Evolutionary conservation across 148 eudicot genomes (phyloP).

Genomic region (Rhododendron henanense): DNA sequence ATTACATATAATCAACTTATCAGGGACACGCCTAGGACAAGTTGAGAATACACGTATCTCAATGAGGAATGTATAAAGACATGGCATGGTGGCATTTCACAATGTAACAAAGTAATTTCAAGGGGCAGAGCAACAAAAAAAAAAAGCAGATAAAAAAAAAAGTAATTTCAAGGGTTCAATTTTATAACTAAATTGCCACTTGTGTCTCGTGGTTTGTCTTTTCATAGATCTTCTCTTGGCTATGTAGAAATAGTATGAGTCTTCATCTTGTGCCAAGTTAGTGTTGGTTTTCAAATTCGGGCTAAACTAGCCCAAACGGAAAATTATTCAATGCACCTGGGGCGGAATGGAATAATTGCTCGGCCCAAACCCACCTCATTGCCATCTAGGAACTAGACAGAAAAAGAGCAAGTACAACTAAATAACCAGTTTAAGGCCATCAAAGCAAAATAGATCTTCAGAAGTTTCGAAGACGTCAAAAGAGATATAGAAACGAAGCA

Average conservation of each 20-base stretch:
- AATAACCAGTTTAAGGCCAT: neutral
- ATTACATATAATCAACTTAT: neutral
- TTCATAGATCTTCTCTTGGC: neutral
- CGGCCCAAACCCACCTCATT: neutral
- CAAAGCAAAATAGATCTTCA: neutral
- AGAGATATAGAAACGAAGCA: neutral
- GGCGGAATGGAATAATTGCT: too few species aligned
- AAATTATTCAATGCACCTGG: too few species aligned
- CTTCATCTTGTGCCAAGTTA: neutral
- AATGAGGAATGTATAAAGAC: neutral
- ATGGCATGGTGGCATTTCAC: neutral
- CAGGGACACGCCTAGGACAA: neutral
- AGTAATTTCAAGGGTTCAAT: neutral
- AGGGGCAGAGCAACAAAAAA: too few species aligned
- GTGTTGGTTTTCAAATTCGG: neutral
- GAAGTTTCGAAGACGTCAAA: too few species aligned
- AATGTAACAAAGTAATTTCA: neutral
- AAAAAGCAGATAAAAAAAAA: too few species aligned
- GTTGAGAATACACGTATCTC: neutral
- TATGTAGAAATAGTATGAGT: neutral
- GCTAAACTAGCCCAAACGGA: too few species aligned
- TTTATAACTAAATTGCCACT: neutral
- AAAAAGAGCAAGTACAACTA: neutral
- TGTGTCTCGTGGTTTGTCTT: neutral
- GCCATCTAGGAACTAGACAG: neutral